These are phyloP conservation scores for Acarospora socialis DNA, from an alignment of 2,329 filamentous ascomycete genomes.

Conservation along the genomic window DNA sequence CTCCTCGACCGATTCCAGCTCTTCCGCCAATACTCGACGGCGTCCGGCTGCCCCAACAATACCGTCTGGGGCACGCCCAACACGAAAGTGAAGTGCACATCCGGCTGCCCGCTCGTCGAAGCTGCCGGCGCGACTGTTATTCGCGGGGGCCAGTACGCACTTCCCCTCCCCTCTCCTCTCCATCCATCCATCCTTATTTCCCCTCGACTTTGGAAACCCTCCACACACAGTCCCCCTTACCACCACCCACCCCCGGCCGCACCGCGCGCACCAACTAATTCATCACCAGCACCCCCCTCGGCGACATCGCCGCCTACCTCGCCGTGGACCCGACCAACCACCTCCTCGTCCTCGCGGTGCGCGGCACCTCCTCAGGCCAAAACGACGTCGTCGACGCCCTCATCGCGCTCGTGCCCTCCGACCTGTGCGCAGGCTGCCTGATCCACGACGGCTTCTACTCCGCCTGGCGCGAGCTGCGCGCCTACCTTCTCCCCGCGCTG, in stretches of 20 bases:
- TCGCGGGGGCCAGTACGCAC: constrained; percentile 36
- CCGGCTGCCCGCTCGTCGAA: constrained; percentile 34
- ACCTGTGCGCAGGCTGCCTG: constrained; percentile 30
- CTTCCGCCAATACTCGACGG: constrained; percentile 39
- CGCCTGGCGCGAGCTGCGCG: constrained; percentile 30
- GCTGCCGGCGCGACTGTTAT: constrained; percentile 31
- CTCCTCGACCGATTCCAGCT: constrained; percentile 29
- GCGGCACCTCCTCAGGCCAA: constrained; percentile 20
- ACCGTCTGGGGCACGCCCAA: constrained; percentile 27
- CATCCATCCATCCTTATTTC: no score
- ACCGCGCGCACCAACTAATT: no score
- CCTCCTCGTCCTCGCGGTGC: constrained; percentile 24
- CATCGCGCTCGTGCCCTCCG: constrained; percentile 18
- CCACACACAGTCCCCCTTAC: no score
- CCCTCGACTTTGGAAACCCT: no score
- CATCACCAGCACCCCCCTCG: constrained; percentile 19
- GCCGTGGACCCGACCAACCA: constrained; percentile 31
- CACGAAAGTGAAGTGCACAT: constrained; percentile 30
- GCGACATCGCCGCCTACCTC: constrained; percentile 33
- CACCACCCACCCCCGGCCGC: no score
- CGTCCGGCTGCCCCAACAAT: constrained; percentile 40
- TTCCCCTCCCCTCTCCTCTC: no score
- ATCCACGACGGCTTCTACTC: constrained; percentile 34
- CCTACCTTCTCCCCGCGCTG: constrained; percentile 26
- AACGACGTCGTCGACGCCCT: constrained; percentile 24